Percentiles rank a stretch among this genome's conserved stretches.
phyloP scores from a whole-genome alignment of 495 filamentous ascomycete genomes.

The Xylaria scruposa region DNA sequence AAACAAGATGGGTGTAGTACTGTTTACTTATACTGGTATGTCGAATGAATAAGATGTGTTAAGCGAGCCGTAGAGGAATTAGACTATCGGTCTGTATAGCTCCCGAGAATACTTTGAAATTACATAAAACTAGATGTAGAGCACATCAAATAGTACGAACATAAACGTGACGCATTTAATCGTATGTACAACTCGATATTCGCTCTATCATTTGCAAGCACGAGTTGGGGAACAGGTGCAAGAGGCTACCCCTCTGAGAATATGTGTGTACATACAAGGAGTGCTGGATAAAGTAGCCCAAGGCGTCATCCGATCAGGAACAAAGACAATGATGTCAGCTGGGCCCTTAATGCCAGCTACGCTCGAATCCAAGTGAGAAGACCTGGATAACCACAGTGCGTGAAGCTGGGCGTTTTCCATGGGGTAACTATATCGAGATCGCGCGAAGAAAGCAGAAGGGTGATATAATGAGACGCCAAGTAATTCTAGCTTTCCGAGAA shows the following conservation, averaged over 20 bases:
- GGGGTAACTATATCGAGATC: not conserved
- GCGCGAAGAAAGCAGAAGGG: constrained; percentile 7
- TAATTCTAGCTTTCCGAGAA: constrained; percentile 20
- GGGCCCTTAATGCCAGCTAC: not conserved
- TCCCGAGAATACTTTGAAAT: not conserved
- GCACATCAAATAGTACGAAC: not conserved
- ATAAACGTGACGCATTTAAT: not conserved
- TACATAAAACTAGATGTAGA: no score
- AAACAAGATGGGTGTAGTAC: not conserved
- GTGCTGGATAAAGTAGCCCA: not conserved
- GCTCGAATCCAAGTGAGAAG: constrained; percentile 2
- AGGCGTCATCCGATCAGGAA: constrained; percentile 11
- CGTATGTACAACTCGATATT: constrained; percentile 26
- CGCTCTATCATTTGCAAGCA: constrained; percentile 14
- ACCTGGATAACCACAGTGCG: not conserved
- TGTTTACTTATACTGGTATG: not conserved
- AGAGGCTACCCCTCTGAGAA: constrained; percentile 10
- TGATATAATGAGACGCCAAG: constrained; percentile 15
- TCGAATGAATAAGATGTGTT: not conserved
- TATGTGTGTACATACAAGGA: constrained; percentile 22
- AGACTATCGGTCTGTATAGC: not conserved
- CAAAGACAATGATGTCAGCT: not conserved
- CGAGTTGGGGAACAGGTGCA: constrained; percentile 5
- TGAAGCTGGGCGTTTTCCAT: constrained; percentile 1
- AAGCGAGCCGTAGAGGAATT: not conserved